Evolutionary conservation across 495 filamentous ascomycete genomes (phyloP).

Genomic region (Penicillium angulare): DNA sequence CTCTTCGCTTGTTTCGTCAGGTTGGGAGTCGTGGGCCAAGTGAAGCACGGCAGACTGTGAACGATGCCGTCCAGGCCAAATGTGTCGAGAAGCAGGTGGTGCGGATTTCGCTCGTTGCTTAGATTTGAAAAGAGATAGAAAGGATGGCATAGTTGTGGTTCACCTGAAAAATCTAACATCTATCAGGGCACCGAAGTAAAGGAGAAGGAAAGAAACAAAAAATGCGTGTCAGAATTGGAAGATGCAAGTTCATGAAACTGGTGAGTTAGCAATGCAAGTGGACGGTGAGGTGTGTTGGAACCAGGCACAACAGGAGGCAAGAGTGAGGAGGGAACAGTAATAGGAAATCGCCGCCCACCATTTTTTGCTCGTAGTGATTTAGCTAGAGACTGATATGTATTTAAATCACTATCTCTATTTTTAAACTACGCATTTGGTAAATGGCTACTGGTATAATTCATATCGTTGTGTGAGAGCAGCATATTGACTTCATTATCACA

Average conservation of each 20-base stretch:
- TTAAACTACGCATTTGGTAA: too few species aligned
- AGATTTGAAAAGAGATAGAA: conserved; percentile 15
- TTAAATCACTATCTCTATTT: too few species aligned
- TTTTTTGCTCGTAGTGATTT: too few species aligned
- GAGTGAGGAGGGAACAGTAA: background rate
- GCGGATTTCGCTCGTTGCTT: background rate
- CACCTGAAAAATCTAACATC: background rate
- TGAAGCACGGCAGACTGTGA: conserved; percentile 4
- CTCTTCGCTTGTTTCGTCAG: background rate
- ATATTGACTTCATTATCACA: too few species aligned
- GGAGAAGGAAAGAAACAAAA: background rate
- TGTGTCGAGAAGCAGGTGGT: conserved; percentile 5
- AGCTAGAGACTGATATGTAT: too few species aligned
- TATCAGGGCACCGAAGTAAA: too few species aligned
- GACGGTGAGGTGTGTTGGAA: too few species aligned
- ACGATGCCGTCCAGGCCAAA: conserved; percentile 8
- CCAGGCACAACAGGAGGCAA: too few species aligned
- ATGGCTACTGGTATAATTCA: too few species aligned
- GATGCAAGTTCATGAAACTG: background rate
- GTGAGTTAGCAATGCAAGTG: too few species aligned
- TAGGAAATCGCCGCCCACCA: too few species aligned
- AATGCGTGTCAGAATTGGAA: background rate
- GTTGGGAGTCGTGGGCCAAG: conserved; percentile 1
- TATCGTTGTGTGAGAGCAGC: too few species aligned
- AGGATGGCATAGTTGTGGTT: conserved; percentile 12